Conservation (phyloP, 2,329 filamentous ascomycete genomes). For the Fusarium chlamydosporum region DNA sequence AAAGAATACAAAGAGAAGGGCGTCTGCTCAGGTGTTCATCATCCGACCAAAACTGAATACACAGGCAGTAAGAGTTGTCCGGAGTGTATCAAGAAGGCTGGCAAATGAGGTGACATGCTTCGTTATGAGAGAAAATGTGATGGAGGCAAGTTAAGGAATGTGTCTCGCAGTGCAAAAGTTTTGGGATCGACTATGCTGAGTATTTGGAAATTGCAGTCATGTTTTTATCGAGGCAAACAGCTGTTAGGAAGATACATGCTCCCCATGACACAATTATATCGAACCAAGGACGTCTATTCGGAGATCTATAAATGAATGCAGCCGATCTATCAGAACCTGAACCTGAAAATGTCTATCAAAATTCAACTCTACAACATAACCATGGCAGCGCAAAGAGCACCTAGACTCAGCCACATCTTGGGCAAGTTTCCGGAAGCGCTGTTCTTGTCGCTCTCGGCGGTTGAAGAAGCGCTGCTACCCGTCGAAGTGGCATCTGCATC, state of each 20-base stretch:
- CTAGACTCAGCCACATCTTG: conserved; percentile 24
- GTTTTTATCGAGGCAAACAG: too few relatives aligned
- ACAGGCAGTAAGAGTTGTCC: neutral
- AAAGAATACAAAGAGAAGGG: neutral
- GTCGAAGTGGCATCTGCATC: neutral
- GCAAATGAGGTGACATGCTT: neutral
- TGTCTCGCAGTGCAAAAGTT: too few relatives aligned
- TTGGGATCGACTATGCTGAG: too few relatives aligned
- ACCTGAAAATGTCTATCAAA: neutral
- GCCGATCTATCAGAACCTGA: neutral
- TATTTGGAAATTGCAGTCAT: neutral
- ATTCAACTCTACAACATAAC: neutral
- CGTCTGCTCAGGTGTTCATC: conserved; percentile 2
- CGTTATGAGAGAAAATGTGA: neutral
- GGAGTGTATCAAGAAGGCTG: neutral
- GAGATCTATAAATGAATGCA: neutral
- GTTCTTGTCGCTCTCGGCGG: neutral
- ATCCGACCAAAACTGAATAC: neutral
- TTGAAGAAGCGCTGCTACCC: conserved; percentile 14
- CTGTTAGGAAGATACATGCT: too few relatives aligned
- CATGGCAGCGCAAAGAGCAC: conserved; percentile 13
- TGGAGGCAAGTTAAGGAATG: neutral
- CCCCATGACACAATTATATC: too few relatives aligned
- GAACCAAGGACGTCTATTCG: neutral
- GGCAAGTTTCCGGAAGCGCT: conserved; percentile 22